phyloP scores from a whole-genome alignment of 306 rosid species.

The Rosa chinensis region DNA sequence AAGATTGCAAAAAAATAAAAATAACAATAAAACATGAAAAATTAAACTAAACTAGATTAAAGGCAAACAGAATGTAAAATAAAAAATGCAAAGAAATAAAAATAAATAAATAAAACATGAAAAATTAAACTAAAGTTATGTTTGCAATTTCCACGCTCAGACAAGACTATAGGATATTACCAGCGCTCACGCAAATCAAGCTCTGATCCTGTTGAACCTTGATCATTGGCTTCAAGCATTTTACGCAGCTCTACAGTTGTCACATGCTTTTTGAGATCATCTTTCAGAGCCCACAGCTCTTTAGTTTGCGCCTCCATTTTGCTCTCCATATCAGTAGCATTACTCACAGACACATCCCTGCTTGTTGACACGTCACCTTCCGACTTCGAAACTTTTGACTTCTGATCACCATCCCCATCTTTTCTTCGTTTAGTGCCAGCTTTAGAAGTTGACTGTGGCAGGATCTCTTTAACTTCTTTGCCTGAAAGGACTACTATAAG shows the following conservation, averaged over 20 bases:
- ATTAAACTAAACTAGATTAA: neutral
- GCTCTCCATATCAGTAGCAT: slow-evolving; percentile 42
- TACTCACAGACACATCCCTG: slow-evolving; percentile 38
- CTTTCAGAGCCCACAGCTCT: slow-evolving; percentile 83
- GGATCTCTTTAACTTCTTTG: slow-evolving; percentile 31
- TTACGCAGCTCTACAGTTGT: slow-evolving; percentile 69
- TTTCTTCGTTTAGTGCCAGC: slow-evolving; percentile 69
- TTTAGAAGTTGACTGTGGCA: slow-evolving; percentile 42
- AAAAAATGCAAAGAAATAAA: slow-evolving; percentile 9
- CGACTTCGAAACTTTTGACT: slow-evolving; percentile 63
- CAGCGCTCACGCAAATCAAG: slow-evolving; percentile 93
- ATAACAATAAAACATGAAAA: neutral
- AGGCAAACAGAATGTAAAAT: neutral
- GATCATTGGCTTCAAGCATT: slow-evolving; percentile 77
- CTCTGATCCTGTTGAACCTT: slow-evolving; percentile 86
- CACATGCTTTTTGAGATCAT: slow-evolving; percentile 76
- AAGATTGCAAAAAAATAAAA: slow-evolving; percentile 5
- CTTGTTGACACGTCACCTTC: slow-evolving; percentile 56
- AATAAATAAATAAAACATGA: neutral
- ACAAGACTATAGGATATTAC: slow-evolving; percentile 38
- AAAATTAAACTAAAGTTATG: neutral
- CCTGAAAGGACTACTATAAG: slow-evolving; percentile 39
- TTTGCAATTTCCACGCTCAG: neutral
- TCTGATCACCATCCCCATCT: slow-evolving; percentile 41
- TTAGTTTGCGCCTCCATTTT: slow-evolving; percentile 74